Percentiles rank a stretch among this genome's conserved stretches.
phyloP scores from a whole-genome alignment of 225 moss, liverwort and hornwort genomes.

The Straminergon stramineum region DNA sequence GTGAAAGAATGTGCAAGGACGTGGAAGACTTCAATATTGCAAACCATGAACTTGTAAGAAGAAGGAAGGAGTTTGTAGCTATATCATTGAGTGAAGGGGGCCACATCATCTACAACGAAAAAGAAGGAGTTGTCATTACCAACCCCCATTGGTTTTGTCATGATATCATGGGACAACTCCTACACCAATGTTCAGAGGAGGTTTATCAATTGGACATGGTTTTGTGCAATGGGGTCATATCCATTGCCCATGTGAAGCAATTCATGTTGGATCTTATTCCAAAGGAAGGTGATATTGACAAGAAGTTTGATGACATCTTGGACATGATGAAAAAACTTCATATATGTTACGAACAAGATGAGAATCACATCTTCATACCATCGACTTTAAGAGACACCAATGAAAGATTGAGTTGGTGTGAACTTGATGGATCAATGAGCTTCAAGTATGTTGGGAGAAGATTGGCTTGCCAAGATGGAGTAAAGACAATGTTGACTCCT shows the following conservation, averaged over 20 bases:
- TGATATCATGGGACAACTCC: not conserved
- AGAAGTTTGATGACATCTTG: not conserved
- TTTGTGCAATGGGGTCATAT: not conserved
- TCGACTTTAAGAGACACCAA: too few species aligned
- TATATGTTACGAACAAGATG: too few species aligned
- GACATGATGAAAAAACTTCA: not conserved
- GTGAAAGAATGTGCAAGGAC: not conserved
- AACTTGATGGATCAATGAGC: too few species aligned
- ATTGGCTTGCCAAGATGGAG: too few species aligned
- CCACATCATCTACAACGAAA: not conserved
- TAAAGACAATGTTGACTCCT: too few species aligned
- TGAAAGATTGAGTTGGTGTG: too few species aligned
- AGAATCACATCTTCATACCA: too few species aligned
- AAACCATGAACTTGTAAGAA: not conserved
- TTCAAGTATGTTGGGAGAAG: too few species aligned
- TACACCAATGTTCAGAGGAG: fast-evolving
- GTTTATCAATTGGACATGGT: not conserved
- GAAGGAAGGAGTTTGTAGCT: too few species aligned
- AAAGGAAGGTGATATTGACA: not conserved
- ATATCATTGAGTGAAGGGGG: not conserved
- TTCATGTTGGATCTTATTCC: not conserved
- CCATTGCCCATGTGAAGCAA: not conserved
- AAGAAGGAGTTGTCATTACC: not conserved
- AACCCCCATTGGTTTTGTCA: conserved; percentile 15
- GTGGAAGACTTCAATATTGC: not conserved